Conservation (phyloP, 192 early-diverging fungal species). For the Coemansia sp. region DNA sequence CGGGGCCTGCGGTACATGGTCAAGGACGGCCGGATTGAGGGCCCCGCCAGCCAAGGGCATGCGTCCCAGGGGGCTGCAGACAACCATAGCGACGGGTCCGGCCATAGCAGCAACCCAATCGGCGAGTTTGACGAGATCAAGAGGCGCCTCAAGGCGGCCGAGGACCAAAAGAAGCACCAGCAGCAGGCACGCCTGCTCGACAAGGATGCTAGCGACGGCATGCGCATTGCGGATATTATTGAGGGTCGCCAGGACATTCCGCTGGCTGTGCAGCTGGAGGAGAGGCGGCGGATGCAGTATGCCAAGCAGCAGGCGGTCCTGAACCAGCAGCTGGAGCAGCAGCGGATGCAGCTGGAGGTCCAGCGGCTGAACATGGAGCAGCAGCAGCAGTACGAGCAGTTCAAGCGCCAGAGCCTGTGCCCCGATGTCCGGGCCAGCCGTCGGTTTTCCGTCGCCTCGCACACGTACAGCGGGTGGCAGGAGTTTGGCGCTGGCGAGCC, state of each 20-base stretch:
- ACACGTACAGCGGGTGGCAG: conserved; percentile 5
- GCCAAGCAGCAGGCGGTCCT: conserved; percentile 43
- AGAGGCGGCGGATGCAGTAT: conserved; percentile 28
- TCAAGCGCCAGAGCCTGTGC: conserved; percentile 39
- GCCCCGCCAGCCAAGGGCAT: not conserved
- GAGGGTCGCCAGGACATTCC: conserved; percentile 36
- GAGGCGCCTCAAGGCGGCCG: conserved; percentile 22
- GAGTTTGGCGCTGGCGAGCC: no score
- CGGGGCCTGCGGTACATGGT: conserved; percentile 7
- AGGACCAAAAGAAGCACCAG: conserved; percentile 24
- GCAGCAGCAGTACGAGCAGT: conserved; percentile 33
- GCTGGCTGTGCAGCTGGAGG: conserved; percentile 35
- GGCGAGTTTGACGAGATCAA: conserved; percentile 31
- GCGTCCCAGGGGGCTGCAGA: not conserved
- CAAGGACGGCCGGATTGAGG: conserved; percentile 10
- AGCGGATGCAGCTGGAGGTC: conserved; percentile 23
- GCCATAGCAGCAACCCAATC: not conserved
- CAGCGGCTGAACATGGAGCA: conserved; percentile 23
- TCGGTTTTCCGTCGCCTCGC: conserved; percentile 3
- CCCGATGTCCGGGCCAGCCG: conserved; percentile 4
- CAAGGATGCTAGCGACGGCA: conserved; percentile 29
- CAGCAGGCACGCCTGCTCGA: conserved; percentile 22
- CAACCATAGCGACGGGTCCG: not conserved
- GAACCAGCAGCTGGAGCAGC: conserved; percentile 38
- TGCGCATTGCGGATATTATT: conserved; percentile 41